Evolutionary conservation across 306 rosid species (phyloP), one percentile per base, ranked within the genome.

Genomic region (Prunus salicina): DNA sequence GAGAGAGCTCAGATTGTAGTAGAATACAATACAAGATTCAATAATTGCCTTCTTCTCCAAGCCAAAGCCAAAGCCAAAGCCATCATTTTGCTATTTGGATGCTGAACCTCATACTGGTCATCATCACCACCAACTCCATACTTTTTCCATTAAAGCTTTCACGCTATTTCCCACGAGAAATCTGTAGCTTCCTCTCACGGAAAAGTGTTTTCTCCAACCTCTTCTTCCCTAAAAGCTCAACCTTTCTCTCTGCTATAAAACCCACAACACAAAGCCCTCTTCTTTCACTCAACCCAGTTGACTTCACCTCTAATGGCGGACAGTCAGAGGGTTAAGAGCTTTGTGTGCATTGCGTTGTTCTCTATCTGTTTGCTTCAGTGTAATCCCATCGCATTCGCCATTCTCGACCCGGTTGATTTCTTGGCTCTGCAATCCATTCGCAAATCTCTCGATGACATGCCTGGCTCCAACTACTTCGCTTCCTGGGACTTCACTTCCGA

Each of bases 401-500:
- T 96, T 81, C 73, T 96, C 55, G 93, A 96, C 86, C 99, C 99
- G 0, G 72, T 84, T 19, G 99, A 96, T 84, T 96, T 96, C 77
- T 82, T 96, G 68, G 93, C 99, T 34, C 87, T 96, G 45, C 99
- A 96, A 82, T 89, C 98, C 1, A 87, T 93, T 74, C 84, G 89
- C 3, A 96, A 91, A 80, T 83, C 87, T 27, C 84, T 96, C 0
- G 57, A 88, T 1, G 99, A 96, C 76, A 74, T 93, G 88, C 98
- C 98, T 0, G 99, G 96, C 18, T 96, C 99, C 2, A 83, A 75
- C 50, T 96, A 91, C 80, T 90, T 96, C 52, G 68, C 94, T 1
- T 86, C 98, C 18, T 96, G 99, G 99, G 99, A 96, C 77, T 96
- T 96, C 89, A 96, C 99, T 14, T 82, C 97, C 7, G 99, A 96